phyloP scores from a whole-genome alignment of 2,329 filamentous ascomycete species.

The Xylariaceae sp. region DNA sequence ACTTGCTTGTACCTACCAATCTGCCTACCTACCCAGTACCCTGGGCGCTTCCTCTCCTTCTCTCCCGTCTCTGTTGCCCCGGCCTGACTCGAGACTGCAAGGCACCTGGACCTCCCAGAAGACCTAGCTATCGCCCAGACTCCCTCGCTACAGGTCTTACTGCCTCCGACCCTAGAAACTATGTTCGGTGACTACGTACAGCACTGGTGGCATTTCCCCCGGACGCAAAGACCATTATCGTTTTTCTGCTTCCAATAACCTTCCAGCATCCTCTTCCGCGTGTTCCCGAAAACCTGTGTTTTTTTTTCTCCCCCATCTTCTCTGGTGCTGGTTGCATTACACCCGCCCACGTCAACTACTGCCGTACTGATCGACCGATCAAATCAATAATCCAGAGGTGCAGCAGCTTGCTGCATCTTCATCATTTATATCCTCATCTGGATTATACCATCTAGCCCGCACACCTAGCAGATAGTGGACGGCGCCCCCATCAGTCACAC shows the following conservation, averaged over 20 bases:
- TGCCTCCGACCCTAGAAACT: slow-evolving; percentile 12
- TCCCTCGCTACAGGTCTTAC: not conserved
- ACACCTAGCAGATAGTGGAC: too few species aligned
- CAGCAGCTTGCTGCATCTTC: too few species aligned
- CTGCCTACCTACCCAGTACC: not conserved
- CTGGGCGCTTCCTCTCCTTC: not conserved
- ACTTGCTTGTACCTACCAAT: slow-evolving; percentile 1
- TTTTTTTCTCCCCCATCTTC: not conserved
- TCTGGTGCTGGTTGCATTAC: slow-evolving; percentile 2
- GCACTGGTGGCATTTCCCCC: slow-evolving; percentile 15
- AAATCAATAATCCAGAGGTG: too few species aligned
- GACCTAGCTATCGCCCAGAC: not conserved
- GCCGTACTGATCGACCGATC: not conserved
- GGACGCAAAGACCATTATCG: slow-evolving; percentile 13
- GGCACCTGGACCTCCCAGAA: too few species aligned
- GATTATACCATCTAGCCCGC: too few species aligned
- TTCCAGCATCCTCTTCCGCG: slow-evolving; percentile 25
- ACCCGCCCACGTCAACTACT: not conserved
- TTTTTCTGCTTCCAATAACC: slow-evolving; percentile 2
- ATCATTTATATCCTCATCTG: too few species aligned
- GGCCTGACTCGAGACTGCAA: too few species aligned
- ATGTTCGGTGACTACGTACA: slow-evolving; percentile 13
- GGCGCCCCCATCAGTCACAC: not conserved
- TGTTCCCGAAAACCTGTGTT: slow-evolving; percentile 19
- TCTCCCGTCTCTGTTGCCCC: not conserved